Evolutionary conservation across 257 asterid genomes (phyloP).

Genomic region (Mitragyna speciosa): DNA sequence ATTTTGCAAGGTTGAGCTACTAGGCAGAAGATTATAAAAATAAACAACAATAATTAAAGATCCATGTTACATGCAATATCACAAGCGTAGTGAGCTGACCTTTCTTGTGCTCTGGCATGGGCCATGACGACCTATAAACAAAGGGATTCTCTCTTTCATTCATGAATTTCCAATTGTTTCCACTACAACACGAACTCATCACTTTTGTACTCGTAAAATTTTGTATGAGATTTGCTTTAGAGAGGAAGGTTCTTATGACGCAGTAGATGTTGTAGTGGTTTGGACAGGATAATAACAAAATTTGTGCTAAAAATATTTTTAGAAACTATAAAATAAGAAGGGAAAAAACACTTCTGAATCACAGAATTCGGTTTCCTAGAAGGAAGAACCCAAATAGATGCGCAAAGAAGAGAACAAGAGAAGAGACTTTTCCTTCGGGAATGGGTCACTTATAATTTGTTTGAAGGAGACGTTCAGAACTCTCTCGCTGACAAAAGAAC

Average conservation of each 20-base stretch:
- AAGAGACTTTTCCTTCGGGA: conserved; percentile 35
- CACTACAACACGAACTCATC: neutral
- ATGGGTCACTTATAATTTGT: conserved; percentile 20
- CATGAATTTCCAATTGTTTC: neutral
- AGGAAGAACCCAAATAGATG: conserved; percentile 48
- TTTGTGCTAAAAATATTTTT: conserved; percentile 1
- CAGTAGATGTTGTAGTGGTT: neutral
- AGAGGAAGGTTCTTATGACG: conserved; percentile 19
- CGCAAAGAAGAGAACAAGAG: conserved; percentile 28
- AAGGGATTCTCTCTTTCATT: conserved; percentile 29
- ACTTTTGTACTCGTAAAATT: neutral
- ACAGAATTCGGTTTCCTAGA: conserved; percentile 22
- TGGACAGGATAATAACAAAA: neutral
- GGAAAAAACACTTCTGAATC: conserved; percentile 16
- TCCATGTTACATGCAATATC: conserved; percentile 61
- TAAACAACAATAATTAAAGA: conserved; percentile 20
- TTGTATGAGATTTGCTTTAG: neutral
- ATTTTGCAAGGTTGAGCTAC: conserved; percentile 19
- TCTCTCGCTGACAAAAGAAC: neutral
- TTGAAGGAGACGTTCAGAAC: neutral
- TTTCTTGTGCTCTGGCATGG: conserved; percentile 50
- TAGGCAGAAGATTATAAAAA: conserved; percentile 4
- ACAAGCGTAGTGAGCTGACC: conserved; percentile 41
- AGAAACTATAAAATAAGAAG: conserved; percentile 4
- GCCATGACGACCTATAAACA: conserved; percentile 25